Evolutionary conservation across 2,329 filamentous ascomycete species (phyloP).

Genomic region (Ceratocystis eucalypticola): DNA sequence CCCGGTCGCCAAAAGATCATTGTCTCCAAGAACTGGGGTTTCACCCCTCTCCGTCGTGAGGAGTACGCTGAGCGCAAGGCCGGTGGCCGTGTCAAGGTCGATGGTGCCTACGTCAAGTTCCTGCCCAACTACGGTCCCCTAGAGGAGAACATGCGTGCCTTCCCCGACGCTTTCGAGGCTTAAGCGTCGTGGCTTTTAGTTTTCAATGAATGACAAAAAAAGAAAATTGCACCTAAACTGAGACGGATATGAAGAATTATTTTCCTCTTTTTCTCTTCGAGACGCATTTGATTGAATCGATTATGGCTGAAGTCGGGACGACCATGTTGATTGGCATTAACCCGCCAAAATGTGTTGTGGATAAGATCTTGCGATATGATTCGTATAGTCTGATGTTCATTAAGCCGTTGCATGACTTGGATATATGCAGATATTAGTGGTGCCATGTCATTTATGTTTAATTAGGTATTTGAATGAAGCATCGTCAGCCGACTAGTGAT

Average conservation of each 20-base stretch:
- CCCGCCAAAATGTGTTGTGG: neutral
- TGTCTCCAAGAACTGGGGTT: slow-evolving; percentile 99
- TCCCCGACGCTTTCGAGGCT: slow-evolving; percentile 79
- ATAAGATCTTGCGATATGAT: no score
- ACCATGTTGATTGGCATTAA: neutral
- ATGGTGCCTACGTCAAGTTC: slow-evolving; percentile 99
- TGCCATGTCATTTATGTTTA: no score
- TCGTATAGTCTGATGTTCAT: neutral
- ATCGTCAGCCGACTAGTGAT: no score
- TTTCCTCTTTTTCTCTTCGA: neutral
- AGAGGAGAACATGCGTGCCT: slow-evolving; percentile 77
- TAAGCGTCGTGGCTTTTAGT: slow-evolving; percentile 28
- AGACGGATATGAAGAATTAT: neutral
- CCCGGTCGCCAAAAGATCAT: slow-evolving; percentile 99
- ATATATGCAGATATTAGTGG: no score
- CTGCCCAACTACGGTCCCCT: slow-evolving; percentile 83
- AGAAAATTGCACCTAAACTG: slow-evolving; percentile 10
- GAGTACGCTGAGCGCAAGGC: slow-evolving; percentile 95
- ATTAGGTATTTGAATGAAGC: no score
- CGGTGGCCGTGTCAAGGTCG: slow-evolving; percentile 83
- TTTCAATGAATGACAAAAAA: slow-evolving; percentile 20
- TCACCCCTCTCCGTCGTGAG: slow-evolving; percentile 94
- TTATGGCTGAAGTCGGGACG: neutral
- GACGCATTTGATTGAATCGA: neutral
- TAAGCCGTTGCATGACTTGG: no score